These are phyloP conservation scores for Candida hungchunana DNA, from an alignment of 805 yeast genomes.

Conservation along the genomic window DNA sequence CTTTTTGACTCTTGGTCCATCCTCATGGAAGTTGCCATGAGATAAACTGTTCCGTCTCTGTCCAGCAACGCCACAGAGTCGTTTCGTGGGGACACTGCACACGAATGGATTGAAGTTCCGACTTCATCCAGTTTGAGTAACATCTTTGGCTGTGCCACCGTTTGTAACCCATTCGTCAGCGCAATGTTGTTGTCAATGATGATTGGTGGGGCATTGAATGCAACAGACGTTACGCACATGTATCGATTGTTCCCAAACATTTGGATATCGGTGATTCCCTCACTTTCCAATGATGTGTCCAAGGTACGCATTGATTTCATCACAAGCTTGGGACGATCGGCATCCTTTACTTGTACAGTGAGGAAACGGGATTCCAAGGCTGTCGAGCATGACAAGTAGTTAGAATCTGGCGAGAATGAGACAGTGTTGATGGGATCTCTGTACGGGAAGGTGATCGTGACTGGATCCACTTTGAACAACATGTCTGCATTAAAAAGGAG, in stretches of 20 bases:
- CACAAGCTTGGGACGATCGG: slow-evolving; percentile 59
- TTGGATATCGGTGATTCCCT: slow-evolving; percentile 80
- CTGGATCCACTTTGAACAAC: slow-evolving; percentile 45
- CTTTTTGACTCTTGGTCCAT: slow-evolving; percentile 51
- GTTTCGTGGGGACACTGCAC: slow-evolving; percentile 78
- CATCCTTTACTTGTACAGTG: slow-evolving; percentile 62
- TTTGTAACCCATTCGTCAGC: slow-evolving; percentile 32
- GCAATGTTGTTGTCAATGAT: slow-evolving; percentile 62
- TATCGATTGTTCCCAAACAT: slow-evolving; percentile 65
- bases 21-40: slow-evolving; percentile 56
- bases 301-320: slow-evolving; percentile 63
- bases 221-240: slow-evolving; percentile 55
- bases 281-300: slow-evolving; percentile 69
- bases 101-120: slow-evolving; percentile 72
- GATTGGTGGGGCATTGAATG: slow-evolving; percentile 63
- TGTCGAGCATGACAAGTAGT: slow-evolving; percentile 65
- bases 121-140: slow-evolving; percentile 68
- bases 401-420: slow-evolving; percentile 67
- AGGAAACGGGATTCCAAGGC: slow-evolving; percentile 72
- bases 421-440: slow-evolving; percentile 77
- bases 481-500: slow-evolving; percentile 15
- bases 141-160: slow-evolving; percentile 57
- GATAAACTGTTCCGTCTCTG: slow-evolving; percentile 69
- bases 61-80: slow-evolving; percentile 81
- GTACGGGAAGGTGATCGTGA: slow-evolving; percentile 78